Evolutionary conservation across 352 stramenopile genomes (phyloP), one percentile per base, ranked within the genome.

Genomic region (Pythium angustatum): DNA sequence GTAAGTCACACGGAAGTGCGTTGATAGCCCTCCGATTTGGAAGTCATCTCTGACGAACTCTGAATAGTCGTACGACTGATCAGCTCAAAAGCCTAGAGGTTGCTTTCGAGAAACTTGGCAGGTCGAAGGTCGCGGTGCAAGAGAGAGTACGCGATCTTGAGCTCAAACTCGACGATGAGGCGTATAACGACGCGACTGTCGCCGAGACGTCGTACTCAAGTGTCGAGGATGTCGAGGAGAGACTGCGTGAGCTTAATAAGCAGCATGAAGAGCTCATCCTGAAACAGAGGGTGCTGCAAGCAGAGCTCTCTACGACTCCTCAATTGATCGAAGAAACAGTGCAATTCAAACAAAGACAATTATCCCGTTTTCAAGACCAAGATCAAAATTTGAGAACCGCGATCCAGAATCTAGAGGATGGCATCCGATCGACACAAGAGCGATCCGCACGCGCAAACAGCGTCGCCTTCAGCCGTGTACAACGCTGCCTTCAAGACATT

Each of bases 371-470:
- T 14, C 30, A 67, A 41, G 48, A 51, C 11, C 59, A 64, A 40
- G 50, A 58, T 43, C 24, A 61, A 27, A 67, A 33, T 7, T 17
- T 76, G 19, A 31, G 38, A 45, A 58, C 21, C 7, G 63, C 68
- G 10, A 71, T 75, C 30, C 17, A 9, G 14, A 64, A 64, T 31
- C 33, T 75, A 2, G 63, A 69, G 24, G 68, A 72, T 22, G 68
- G 68, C 3, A 76, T 79, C 26, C 9, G 31, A 43, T 54, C 55
- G 0, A 77, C 72, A 2, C 55, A 76, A 30, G 51, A 69, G 26
- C 33, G 64, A 26, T 72, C 59, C 8, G 58, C 55, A 10, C 44
- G 67, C 24, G 72, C 66, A 11, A 75, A 79, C 34, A 45, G 56
- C n/a, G 33, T 77, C 3, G 69, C 72, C 11, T 75, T 71, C 9